Evolutionary conservation across 2,329 filamentous ascomycete genomes (phyloP), one percentile per base, ranked within the genome.

Genomic region (Xylariaceae sp.): DNA sequence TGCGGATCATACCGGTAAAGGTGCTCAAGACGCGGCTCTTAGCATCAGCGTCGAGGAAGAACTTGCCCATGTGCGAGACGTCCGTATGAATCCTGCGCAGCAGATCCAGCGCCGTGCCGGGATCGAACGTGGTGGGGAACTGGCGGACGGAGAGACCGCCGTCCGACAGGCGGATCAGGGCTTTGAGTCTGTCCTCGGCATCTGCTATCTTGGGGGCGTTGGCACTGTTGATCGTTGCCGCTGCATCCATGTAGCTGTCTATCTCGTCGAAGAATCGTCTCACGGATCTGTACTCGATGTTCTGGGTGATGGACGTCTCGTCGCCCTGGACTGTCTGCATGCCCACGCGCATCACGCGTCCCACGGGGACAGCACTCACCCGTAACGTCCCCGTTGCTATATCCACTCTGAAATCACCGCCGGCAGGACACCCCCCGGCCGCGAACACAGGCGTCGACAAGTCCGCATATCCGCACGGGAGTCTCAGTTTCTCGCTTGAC

Each of bases 261-360:
- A 68, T 53, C 48, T 74, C 71, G 9, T 70, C 67, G 11, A 70
- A 68, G 15, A 71, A 69, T 2, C 44, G 48, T 6, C 55, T 64
- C 3, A 67, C 63, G 0, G 64, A 67, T 13, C 55, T 57, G 55
- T 65, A 68, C 2, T 73, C 67, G 10, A 71, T 45, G 6, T 65
- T 55, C 1, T 64, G 42, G 1, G 55, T 18, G 2, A 23, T n/a
- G 4, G 50, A 34, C 6, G 37, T 15, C 18, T 34, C 35, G 8
- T 57, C 58, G 1, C 56, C 11, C 7, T 48, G 4, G 8, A 71
- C 57, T 4, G 60, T 44, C 1, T 53, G 55, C 5, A 53, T 23
- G 0, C 72, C 70, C 1, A 71, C 64, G 5, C 57, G 59, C 4
- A 37, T 49, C 10, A 73, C 59, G 15, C 50, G 59, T 42, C 68